These are phyloP conservation scores for Pythium aquatile DNA, from an alignment of 352 stramenopile species.

Conservation along the genomic window DNA sequence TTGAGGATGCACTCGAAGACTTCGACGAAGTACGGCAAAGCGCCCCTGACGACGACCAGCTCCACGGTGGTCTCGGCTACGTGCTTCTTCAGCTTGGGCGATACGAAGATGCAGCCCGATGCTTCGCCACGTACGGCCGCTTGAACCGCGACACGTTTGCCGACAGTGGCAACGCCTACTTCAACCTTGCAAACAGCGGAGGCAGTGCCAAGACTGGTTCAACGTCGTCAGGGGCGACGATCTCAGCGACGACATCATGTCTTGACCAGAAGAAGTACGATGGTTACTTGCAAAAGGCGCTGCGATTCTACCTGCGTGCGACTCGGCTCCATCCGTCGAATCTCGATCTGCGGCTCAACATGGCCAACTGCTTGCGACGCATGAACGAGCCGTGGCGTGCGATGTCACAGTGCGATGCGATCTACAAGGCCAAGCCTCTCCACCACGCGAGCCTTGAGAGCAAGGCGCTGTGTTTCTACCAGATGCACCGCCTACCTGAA, in stretches of 20 bases:
- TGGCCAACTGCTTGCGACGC: conserved; percentile 64
- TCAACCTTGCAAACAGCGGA: conserved; percentile 51
- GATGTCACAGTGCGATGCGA: conserved; percentile 53
- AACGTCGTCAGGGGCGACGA: conserved; percentile 3
- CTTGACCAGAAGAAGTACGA: conserved; percentile 43
- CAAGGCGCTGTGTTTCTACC: conserved; percentile 59
- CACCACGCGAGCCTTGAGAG: conserved; percentile 55
- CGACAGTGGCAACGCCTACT: conserved; percentile 77
- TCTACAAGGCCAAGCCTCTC: conserved; percentile 37
- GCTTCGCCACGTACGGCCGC: conserved; percentile 62
- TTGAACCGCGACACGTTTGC: conserved; percentile 62
- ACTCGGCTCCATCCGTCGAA: conserved; percentile 61
- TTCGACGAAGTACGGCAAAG: conserved; percentile 66
- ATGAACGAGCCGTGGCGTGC: conserved; percentile 39
- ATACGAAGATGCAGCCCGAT: conserved; percentile 59
- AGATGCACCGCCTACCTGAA: conserved; percentile 42
- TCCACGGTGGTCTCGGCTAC: conserved; percentile 64
- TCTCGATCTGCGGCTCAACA: conserved; percentile 58
- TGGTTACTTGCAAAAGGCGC: conserved; percentile 44
- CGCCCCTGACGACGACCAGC: conserved; percentile 66
- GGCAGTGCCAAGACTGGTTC: neutral
- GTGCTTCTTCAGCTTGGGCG: conserved; percentile 66
- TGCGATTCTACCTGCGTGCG: conserved; percentile 70
- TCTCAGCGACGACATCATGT: conserved; percentile 4
- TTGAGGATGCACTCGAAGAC: conserved; percentile 56